phyloP scores from a whole-genome alignment of 768 basidiomycete genomes.

The Lactarius evosmus region DNA sequence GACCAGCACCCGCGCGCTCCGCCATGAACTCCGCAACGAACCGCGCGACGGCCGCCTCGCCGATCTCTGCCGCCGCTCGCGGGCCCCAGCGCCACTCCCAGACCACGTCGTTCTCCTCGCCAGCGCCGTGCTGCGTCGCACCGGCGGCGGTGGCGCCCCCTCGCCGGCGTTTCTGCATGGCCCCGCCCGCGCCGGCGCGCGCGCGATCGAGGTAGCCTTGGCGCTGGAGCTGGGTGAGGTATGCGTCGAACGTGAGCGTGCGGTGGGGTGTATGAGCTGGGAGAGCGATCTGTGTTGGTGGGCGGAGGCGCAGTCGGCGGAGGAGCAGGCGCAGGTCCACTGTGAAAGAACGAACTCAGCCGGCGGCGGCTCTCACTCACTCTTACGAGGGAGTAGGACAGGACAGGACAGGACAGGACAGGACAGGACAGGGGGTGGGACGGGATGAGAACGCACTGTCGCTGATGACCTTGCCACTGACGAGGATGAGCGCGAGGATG shows the following conservation, averaged over 20 bases:
- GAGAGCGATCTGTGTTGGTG: constrained; percentile 48
- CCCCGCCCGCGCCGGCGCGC: constrained; percentile 45
- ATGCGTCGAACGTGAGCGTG: constrained; percentile 57
- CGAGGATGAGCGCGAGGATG: constrained; percentile 81
- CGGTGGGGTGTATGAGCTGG: constrained; percentile 49
- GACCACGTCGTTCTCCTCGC: constrained; percentile 40
- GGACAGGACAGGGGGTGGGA: not conserved
- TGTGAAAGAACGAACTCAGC: constrained; percentile 32
- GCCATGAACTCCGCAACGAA: constrained; percentile 85
- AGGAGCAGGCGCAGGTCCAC: constrained; percentile 72
- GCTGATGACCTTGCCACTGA: constrained; percentile 65
- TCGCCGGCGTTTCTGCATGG: constrained; percentile 50
- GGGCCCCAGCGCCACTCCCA: constrained; percentile 88
- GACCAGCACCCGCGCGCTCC: constrained; percentile 30
- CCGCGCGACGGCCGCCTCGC: constrained; percentile 67
- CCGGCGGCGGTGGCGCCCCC: constrained; percentile 41
- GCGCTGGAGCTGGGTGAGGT: constrained; percentile 58
- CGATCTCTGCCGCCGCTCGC: constrained; percentile 76
- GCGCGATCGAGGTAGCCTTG: constrained; percentile 79
- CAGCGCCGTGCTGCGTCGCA: constrained; percentile 31
- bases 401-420: not conserved
- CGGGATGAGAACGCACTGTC: constrained; percentile 56
- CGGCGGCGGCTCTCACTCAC: not conserved
- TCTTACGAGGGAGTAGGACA: not conserved
- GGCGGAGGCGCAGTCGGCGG: constrained; percentile 62